Evolutionary conservation across 257 asterid genomes (phyloP).

Genomic region (Nicotiana obtusifolia): DNA sequence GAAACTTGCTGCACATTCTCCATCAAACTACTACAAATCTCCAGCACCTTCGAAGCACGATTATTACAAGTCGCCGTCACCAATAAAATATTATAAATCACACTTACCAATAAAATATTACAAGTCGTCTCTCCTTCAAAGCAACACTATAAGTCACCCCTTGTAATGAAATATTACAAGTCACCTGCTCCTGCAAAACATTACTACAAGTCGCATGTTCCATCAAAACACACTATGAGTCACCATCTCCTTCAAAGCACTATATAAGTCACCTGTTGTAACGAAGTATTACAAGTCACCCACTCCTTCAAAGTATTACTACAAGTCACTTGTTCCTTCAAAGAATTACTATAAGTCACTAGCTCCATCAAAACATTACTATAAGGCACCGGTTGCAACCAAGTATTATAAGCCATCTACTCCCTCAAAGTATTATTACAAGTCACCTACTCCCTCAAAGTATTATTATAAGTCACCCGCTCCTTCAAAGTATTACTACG

Average conservation of each 20-base stretch:
- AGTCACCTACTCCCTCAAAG: neutral
- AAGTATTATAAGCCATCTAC: neutral
- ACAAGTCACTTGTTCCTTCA: too few relatives aligned
- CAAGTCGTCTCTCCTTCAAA: neutral
- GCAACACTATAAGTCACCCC: neutral
- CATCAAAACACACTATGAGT: neutral
- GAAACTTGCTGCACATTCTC: neutral
- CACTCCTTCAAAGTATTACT: neutral
- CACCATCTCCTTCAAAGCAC: neutral
- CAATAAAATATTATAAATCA: neutral
- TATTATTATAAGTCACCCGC: neutral
- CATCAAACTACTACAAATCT: neutral
- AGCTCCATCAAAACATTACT: neutral
- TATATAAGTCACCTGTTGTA: neutral
- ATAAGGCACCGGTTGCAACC: too few relatives aligned
- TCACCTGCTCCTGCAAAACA: neutral
- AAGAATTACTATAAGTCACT: neutral
- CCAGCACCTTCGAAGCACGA: neutral
- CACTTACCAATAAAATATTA: neutral
- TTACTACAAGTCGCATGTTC: neutral
- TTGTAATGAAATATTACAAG: neutral
- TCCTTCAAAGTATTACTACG: neutral
- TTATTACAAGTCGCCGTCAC: neutral
- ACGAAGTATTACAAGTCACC: neutral
- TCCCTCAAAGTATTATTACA: neutral